phyloP scores from a whole-genome alignment of 192 early-diverging fungal species.

The Chytriomyces sp. region DNA sequence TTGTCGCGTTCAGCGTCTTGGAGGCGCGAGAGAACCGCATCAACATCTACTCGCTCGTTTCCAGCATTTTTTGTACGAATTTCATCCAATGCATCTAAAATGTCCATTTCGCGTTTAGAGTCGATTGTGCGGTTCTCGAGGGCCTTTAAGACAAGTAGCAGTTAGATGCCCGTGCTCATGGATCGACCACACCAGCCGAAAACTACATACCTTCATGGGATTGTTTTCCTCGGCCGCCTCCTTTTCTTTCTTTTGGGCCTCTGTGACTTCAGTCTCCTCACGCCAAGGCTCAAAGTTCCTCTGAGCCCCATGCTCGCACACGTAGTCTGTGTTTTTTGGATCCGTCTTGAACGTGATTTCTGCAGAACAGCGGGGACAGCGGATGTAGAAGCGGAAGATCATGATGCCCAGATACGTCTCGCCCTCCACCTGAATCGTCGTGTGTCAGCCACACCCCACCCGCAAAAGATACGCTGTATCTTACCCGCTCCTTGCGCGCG shows the following conservation, averaged over 20 bases:
- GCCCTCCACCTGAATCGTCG: conserved; percentile 23
- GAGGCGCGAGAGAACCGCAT: conserved; percentile 61
- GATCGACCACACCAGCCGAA: no score
- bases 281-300: conserved; percentile 97
- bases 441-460: neutral
- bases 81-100: conserved; percentile 95
- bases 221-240: conserved; percentile 87
- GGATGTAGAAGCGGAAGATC: conserved; percentile 67
- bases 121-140: conserved; percentile 93
- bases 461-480: conserved; percentile 30
- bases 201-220: conserved; percentile 93
- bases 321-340: conserved; percentile 92
- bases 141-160: no score
- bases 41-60: conserved; percentile 74
- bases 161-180: no score
- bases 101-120: conserved; percentile 96
- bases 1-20: conserved; percentile 57
- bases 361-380: conserved; percentile 91
- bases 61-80: conserved; percentile 85
- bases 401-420: conserved; percentile 58
- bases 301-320: conserved; percentile 87
- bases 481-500: conserved; percentile 82
- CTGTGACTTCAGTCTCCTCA: conserved; percentile 63
- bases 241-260: conserved; percentile 58
- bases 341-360: conserved; percentile 99